These are phyloP conservation scores for Comarum palustre DNA, from an alignment of 306 rosid species.

Conservation along the genomic window DNA sequence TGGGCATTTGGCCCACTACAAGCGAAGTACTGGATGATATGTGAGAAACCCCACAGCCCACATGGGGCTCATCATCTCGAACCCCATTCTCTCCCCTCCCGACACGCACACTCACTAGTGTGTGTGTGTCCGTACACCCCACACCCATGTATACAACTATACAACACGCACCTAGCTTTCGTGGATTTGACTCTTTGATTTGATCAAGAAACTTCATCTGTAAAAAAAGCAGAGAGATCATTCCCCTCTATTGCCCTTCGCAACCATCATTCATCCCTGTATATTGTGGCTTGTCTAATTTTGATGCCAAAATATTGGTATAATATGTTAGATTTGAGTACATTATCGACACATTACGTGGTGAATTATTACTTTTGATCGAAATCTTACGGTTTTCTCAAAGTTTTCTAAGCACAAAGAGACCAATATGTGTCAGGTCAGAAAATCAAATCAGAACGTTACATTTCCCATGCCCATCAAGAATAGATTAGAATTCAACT, in stretches of 20 bases:
- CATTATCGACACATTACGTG: no score
- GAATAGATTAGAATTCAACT: no score
- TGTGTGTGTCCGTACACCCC: slow-evolving; percentile 37
- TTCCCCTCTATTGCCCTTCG: not conserved
- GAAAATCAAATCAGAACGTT: no score
- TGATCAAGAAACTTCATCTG: slow-evolving; percentile 49
- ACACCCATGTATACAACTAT: not conserved
- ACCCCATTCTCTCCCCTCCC: slow-evolving; percentile 41
- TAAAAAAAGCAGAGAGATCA: slow-evolving; percentile 11
- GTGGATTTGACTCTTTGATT: not conserved
- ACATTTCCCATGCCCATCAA: fast-evolving
- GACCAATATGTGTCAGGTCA: no score
- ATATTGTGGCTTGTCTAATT: not conserved
- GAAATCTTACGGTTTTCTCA: no score
- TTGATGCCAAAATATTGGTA: not conserved
- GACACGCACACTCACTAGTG: slow-evolving; percentile 48
- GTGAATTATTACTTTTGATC: no score
- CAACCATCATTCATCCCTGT: not conserved
- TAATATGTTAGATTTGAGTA: no score
- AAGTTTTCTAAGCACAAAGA: no score
- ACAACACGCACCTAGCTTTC: slow-evolving; percentile 29
- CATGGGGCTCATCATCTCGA: slow-evolving; percentile 69
- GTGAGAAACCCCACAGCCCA: slow-evolving; percentile 62
- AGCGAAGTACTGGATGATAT: slow-evolving; percentile 33
- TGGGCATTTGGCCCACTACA: slow-evolving; percentile 33